Conservation (phyloP, 805 yeast genomes). For the Teunomyces gatunensis region DNA sequence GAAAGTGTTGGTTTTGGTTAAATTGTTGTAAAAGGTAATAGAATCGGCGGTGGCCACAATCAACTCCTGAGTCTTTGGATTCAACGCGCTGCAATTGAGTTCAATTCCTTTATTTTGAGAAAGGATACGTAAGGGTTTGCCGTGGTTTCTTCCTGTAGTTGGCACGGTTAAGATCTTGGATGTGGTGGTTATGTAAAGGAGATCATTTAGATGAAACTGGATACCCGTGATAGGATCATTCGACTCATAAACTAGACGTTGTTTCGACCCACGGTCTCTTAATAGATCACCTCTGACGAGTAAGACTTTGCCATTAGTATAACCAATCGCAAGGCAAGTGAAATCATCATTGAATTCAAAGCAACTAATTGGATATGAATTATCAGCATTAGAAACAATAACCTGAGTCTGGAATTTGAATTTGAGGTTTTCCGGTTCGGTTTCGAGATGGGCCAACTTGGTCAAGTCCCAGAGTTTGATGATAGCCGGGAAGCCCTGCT, state of each 20-base stretch:
- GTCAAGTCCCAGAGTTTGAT: constrained; percentile 73
- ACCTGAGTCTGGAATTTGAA: constrained; percentile 59
- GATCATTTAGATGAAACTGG: constrained; percentile 50
- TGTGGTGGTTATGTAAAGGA: constrained; percentile 71
- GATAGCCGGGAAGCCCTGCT: constrained; percentile 64
- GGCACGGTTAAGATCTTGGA: constrained; percentile 66
- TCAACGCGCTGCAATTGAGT: constrained; percentile 47
- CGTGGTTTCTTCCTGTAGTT: constrained; percentile 76
- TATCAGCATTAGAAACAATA: constrained; percentile 64
- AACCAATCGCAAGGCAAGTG: constrained; percentile 71
- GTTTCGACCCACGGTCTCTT: constrained; percentile 88
- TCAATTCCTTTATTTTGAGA: constrained; percentile 49
- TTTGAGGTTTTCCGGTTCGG: constrained; percentile 22
- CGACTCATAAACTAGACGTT: constrained; percentile 71
- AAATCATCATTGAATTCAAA: constrained; percentile 53
- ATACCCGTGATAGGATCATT: constrained; percentile 81
- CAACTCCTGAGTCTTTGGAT: constrained; percentile 44
- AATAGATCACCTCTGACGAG: constrained; percentile 83
- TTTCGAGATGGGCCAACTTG: constrained; percentile 37
- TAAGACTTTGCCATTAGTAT: constrained; percentile 79
- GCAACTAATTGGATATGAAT: constrained; percentile 75
- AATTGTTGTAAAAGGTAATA: constrained; percentile 58
- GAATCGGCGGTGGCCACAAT: constrained; percentile 66
- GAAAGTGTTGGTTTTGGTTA: constrained; percentile 53
- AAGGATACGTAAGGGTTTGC: constrained; percentile 52